Evolutionary conservation across 768 basidiomycete genomes (phyloP), one percentile per base, ranked within the genome.

Genomic region (Leccinum subgranulosum): DNA sequence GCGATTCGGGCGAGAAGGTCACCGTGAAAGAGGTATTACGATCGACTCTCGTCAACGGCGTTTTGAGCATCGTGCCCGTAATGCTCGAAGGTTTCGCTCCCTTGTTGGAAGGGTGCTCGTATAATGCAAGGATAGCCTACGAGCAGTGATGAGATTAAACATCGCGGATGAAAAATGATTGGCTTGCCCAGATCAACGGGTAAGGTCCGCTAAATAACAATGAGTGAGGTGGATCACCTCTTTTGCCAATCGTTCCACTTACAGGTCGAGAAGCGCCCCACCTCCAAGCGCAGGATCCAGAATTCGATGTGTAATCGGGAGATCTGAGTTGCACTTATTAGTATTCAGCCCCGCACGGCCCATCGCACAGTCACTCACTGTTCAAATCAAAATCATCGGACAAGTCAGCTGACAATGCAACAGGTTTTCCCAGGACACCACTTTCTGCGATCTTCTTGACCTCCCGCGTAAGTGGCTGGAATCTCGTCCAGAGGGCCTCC

Each of bases 401-500:
- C 56, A 93, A 72, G 67, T 94, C 91, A 7, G 92, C 92, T 56
- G 84, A 83, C 46, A 92, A 62, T 6, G 88, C 75, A 3, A 87
- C 75, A 17, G 89, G 86, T 10, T 79, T 74, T 7, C 90, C 90
- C 21, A 92, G 76, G n/a, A 69, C 72, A 6, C 86, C 87, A 54
- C 78, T 77, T 51, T 88, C 83, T 1, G 81, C 78, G 48, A 90
- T 73, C 59, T 78, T 77, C 72, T 87, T 86, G 53, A 92, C 75
- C 58, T 88, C 88, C 17, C 76, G 66, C 10, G 78, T 75, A 58
- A 90, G 79, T 12, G 89, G 88, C 56, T 88, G 86, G 77, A 91
- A 92, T 34, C 89, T 80, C 34, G 92, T 92, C 90, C 92, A 93
- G 73, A 93, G 77, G 0, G 89, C 92, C 73, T 95, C 94, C 92